phyloP scores from a whole-genome alignment of 805 yeast species.

The Scheffersomyces ergatensis region DNA sequence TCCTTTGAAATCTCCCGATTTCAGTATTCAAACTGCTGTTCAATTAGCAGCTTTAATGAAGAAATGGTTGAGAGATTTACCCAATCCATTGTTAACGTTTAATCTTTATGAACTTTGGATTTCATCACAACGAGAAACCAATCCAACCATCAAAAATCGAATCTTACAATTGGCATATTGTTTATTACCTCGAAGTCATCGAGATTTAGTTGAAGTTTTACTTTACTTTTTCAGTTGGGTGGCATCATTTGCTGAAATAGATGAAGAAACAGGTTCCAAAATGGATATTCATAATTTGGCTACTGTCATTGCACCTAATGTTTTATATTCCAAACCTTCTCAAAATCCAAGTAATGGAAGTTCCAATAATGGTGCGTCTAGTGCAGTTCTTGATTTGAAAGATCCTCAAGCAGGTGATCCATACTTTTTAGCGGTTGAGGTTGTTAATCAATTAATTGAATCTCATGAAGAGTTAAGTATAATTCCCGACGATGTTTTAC shows the following conservation, averaged over 20 bases:
- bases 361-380: conserved; percentile 2
- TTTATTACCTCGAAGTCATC: conserved; percentile 73
- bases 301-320: conserved; percentile 92
- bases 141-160: conserved; percentile 45
- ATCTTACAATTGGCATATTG: conserved; percentile 66
- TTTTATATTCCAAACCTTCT: conserved; percentile 57
- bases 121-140: conserved; percentile 54
- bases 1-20: conserved; percentile 70
- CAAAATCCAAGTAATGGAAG: conserved; percentile 7
- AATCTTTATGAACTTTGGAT: conserved; percentile 78
- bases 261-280: conserved; percentile 81
- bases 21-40: conserved; percentile 75
- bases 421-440: conserved; percentile 88
- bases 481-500: conserved; percentile 66
- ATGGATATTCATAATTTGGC: conserved; percentile 96
- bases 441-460: conserved; percentile 78
- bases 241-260: conserved; percentile 90
- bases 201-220: conserved; percentile 85
- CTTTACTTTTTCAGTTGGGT: conserved; percentile 90
- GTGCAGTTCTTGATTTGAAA: background rate
- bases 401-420: conserved; percentile 53
- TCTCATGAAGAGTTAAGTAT: conserved; percentile 74
- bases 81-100: conserved; percentile 83
- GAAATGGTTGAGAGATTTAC: conserved; percentile 87
- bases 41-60: conserved; percentile 92